Percentiles rank a stretch among this genome's conserved stretches.
Evolutionary conservation across 2,329 filamentous ascomycete species (phyloP).

Genomic region (Onygenales sp.): DNA sequence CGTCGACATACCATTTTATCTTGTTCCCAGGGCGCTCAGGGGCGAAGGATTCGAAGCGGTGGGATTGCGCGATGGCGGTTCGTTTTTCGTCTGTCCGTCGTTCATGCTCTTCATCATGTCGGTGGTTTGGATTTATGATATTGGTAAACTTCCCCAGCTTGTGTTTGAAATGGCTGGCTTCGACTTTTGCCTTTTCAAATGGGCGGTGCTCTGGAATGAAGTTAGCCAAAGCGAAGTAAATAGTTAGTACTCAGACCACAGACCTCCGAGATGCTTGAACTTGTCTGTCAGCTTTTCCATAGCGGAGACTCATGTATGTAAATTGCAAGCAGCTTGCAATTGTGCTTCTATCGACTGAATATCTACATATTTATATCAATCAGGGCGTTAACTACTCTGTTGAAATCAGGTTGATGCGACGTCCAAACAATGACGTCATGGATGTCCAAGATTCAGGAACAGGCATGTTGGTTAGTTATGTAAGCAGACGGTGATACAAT

Average conservation of each 20-base stretch:
- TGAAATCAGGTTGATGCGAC: no score
- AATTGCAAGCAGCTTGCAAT: neutral
- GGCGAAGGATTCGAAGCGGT: conserved; percentile 85
- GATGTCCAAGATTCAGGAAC: no score
- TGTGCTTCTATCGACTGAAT: no score
- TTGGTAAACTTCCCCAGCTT: conserved; percentile 57
- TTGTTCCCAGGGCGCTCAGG: conserved; percentile 76
- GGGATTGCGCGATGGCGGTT: conserved; percentile 60
- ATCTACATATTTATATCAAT: no score
- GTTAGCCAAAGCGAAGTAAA: neutral
- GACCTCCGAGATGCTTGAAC: conserved; percentile 9
- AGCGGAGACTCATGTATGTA: neutral
- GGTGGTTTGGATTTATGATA: conserved; percentile 74
- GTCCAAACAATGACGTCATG: no score
- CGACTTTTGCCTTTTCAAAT: conserved; percentile 36
- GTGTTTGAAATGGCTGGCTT: conserved; percentile 50
- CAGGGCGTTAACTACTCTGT: no score
- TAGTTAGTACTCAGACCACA: neutral
- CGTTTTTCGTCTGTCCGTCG: conserved; percentile 74
- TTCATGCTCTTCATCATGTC: conserved; percentile 90
- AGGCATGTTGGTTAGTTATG: no score
- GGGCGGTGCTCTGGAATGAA: conserved; percentile 18
- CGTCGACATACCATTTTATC: conserved; percentile 96
- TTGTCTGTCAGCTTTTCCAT: conserved; percentile 16
- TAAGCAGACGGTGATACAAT: no score